These are phyloP conservation scores for Sherardia arvensis DNA, from an alignment of 257 asterid species.

Conservation along the genomic window DNA sequence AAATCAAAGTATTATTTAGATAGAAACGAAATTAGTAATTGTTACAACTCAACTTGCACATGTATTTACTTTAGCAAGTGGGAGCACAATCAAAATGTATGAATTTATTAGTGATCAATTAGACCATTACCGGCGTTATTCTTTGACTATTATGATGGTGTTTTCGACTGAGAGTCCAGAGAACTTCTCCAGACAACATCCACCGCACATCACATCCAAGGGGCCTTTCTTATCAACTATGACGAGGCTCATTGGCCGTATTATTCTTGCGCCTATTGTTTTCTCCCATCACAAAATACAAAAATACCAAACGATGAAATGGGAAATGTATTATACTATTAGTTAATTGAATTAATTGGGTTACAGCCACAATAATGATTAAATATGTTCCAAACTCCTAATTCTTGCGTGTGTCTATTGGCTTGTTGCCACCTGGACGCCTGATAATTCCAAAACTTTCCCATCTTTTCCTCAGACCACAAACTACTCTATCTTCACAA, in stretches of 20 bases:
- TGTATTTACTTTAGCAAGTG: too few species aligned
- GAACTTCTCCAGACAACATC: neutral
- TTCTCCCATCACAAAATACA: neutral
- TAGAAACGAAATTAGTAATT: too few species aligned
- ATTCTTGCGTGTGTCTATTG: neutral
- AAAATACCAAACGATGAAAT: too few species aligned
- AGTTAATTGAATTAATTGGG: neutral
- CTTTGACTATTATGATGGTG: neutral
- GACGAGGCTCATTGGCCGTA: conserved; percentile 8
- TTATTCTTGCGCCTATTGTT: neutral
- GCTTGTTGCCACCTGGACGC: neutral
- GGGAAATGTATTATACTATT: neutral
- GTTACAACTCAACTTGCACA: too few species aligned
- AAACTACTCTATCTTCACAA: neutral
- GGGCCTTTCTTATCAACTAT: conserved; percentile 14
- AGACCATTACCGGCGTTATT: neutral
- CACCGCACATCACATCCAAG: neutral
- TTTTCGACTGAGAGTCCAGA: neutral
- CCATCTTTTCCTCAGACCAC: neutral
- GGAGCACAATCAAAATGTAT: too few species aligned
- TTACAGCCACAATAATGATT: neutral
- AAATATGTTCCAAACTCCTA: neutral
- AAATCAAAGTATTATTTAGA: too few species aligned
- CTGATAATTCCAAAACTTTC: neutral
- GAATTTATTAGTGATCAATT: neutral